These are phyloP conservation scores for Cucumis sativus DNA, from an alignment of 306 rosid species.

Conservation along the genomic window DNA sequence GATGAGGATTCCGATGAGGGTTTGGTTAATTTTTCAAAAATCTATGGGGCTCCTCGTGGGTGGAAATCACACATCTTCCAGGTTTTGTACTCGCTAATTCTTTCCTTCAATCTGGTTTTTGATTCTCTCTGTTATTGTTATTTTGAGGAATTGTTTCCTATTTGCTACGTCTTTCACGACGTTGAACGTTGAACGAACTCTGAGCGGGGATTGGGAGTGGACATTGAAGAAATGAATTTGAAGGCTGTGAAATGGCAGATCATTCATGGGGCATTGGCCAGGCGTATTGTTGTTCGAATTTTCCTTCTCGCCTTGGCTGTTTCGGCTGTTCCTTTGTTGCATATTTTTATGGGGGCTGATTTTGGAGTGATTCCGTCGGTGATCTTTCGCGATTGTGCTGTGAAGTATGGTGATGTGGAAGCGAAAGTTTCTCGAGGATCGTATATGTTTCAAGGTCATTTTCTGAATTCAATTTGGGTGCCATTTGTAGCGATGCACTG, in stretches of 20 bases:
- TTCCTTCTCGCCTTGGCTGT: constrained; percentile 45
- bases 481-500: constrained; percentile 34
- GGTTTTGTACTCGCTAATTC: constrained; percentile 83
- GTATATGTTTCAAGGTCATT: constrained; percentile 40
- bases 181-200: not conserved
- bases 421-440: constrained; percentile 19
- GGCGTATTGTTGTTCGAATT: constrained; percentile 36
- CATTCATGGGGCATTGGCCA: constrained; percentile 37
- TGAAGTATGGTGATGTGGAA: constrained; percentile 5
- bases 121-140: not conserved
- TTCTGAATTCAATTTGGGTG: constrained; percentile 41
- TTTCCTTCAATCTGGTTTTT: constrained; percentile 14
- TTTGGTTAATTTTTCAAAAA: constrained; percentile 70
- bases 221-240: constrained; percentile 22
- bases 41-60: constrained; percentile 91
- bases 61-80: constrained; percentile 88
- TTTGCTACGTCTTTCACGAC: not conserved
- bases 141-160: not conserved
- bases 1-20: constrained; percentile 37
- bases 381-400: constrained; percentile 26
- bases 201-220: not conserved
- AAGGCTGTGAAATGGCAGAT: constrained; percentile 29
- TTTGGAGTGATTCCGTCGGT: constrained; percentile 28
- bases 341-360: constrained; percentile 31
- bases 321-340: constrained; percentile 47